Evolutionary conservation across 1,139 yeast genomes (phyloP), one percentile per base, ranked within the genome.

Genomic region (Magnusiomyces paraingens): DNA sequence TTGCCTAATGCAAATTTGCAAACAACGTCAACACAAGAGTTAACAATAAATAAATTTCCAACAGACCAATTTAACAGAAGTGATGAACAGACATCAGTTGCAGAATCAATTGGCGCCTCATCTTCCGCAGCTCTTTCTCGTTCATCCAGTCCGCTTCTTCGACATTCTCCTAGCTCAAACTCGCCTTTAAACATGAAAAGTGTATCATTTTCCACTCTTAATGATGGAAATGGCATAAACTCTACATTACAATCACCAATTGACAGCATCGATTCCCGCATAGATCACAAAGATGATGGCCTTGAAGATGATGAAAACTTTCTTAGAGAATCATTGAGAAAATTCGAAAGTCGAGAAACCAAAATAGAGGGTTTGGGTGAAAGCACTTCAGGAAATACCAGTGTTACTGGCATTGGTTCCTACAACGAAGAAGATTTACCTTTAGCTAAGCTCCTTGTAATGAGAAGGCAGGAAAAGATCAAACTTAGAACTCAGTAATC

Each of bases 341-440:
- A 8, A 32, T 10, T 10, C 12, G 12, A 8, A 32, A 32, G 12
- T 12, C 8, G 8, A 32, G 17, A 36, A 12, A 36, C 40, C n/a
- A 26, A 26, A 26, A n/a, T n/a, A n/a, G 32, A 26, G 32, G 32
- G 32, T 5, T 26, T 8, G 8, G 8, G 32, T 8, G 32, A 26
- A 26, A 36, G 17, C 12, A 11, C 40, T 4, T 3, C 4, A 5
- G 40, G n/a, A 36, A 36, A 11, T n/a, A n/a, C 40, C 4, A 36
- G 17, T n/a, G 40, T n/a, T 4, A n/a, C 40, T 12, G 40, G 40
- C 4, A 3, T n/a, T 5, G 40, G 40, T 14, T n/a, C 17, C 12
- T 12, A n/a, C 11, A 48, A 53, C 17, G 57, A 55, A 5, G 57
- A 55, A 29, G 57, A 55, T 22, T 45, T 55, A 18, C 57, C 57